Conservation (phyloP, 1,284 basidiomycete genomes). For the Salmacisia buchloeana region DNA sequence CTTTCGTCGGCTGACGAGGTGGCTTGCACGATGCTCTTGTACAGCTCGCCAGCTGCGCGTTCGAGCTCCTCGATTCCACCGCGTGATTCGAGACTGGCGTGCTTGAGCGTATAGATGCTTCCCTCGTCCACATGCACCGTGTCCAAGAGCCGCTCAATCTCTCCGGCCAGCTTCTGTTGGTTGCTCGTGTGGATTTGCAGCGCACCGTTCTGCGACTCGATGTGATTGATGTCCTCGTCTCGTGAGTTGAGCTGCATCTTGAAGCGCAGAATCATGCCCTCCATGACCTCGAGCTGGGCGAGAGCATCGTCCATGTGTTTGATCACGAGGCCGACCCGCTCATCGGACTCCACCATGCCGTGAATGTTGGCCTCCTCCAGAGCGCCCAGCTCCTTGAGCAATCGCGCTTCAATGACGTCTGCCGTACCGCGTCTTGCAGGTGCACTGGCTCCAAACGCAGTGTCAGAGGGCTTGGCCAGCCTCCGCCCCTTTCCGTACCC, state of each 20-base stretch:
- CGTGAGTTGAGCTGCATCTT: slow-evolving; percentile 45
- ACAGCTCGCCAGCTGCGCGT: slow-evolving; percentile 76
- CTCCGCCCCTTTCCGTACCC: slow-evolving; percentile 77
- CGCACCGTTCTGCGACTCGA: slow-evolving; percentile 93
- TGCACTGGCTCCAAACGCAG: neutral
- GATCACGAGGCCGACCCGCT: slow-evolving; percentile 75
- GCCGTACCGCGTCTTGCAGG: slow-evolving; percentile 30
- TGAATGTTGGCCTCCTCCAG: slow-evolving; percentile 73
- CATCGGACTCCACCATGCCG: slow-evolving; percentile 87
- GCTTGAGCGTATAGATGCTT: slow-evolving; percentile 69
- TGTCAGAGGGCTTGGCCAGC: slow-evolving; percentile 53
- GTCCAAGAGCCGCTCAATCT: slow-evolving; percentile 59
- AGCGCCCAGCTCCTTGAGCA: slow-evolving; percentile 45
- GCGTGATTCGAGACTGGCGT: slow-evolving; percentile 75
- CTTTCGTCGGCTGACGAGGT: slow-evolving; percentile 17
- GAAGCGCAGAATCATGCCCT: slow-evolving; percentile 41
- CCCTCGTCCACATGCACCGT: slow-evolving; percentile 84
- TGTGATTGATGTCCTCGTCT: slow-evolving; percentile 78
- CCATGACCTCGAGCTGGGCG: slow-evolving; percentile 74
- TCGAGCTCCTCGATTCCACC: slow-evolving; percentile 71
- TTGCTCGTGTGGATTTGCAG: slow-evolving; percentile 97
- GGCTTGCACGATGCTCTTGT: slow-evolving; percentile 72
- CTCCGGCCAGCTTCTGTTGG: slow-evolving; percentile 61
- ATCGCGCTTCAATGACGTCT: slow-evolving; percentile 45
- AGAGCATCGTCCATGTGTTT: slow-evolving; percentile 82